Evolutionary conservation across 371 early-diverging fungal species (phyloP).

Genomic region (Apophysomyces variabilis): DNA sequence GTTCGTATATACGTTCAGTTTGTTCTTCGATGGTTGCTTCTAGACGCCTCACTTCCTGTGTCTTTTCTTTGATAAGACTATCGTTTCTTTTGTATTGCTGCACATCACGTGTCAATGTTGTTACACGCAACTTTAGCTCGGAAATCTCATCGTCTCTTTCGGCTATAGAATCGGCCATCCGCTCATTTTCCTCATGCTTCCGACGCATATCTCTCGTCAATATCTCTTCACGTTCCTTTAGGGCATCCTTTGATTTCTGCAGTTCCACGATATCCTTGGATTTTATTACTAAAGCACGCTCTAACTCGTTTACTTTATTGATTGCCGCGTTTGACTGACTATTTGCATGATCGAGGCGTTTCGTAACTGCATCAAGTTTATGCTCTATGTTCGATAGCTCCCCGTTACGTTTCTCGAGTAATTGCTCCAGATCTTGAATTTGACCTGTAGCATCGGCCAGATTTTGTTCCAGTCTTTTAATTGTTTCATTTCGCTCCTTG

Average conservation of each 20-base stretch:
- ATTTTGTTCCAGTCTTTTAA: neutral
- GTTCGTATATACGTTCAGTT: neutral
- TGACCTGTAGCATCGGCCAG: conserved; percentile 1
- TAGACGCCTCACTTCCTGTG: neutral
- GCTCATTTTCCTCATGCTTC: neutral
- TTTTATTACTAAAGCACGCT: neutral
- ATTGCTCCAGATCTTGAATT: conserved; percentile 8
- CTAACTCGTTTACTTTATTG: neutral
- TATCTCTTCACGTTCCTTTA: neutral
- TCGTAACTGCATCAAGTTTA: neutral
- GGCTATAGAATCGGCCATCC: neutral
- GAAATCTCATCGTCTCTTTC: neutral
- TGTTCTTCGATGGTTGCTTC: neutral
- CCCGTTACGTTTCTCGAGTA: neutral
- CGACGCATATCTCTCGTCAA: neutral
- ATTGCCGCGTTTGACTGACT: neutral
- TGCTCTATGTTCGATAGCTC: conserved; percentile 7
- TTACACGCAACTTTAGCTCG: neutral
- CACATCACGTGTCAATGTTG: neutral
- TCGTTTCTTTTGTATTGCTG: neutral
- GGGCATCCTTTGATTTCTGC: neutral
- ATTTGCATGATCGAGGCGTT: neutral
- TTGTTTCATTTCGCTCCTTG: neutral
- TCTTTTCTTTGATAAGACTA: neutral
- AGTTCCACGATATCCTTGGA: neutral